These are phyloP conservation scores for Leptoxyphium fumago DNA, from an alignment of 2,329 filamentous ascomycete genomes.

Conservation along the genomic window DNA sequence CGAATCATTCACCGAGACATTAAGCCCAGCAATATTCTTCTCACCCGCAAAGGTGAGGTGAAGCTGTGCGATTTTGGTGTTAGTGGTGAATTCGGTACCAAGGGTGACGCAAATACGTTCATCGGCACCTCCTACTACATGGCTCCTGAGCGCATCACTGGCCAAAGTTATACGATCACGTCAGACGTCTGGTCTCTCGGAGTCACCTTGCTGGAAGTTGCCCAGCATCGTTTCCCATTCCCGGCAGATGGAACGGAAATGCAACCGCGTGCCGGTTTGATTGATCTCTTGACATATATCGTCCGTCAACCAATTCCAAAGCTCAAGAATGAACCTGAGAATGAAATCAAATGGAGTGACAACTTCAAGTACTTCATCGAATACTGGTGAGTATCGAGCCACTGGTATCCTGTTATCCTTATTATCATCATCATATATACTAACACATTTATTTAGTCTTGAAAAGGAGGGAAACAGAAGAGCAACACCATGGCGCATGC, in stretches of 20 bases:
- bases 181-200: conserved; percentile 97
- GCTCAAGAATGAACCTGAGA: conserved; percentile 69
- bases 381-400: conserved; percentile 63
- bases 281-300: conserved; percentile 93
- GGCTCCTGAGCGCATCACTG: conserved; percentile 95
- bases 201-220: conserved; percentile 96
- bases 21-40: conserved; percentile 91
- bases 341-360: conserved; percentile 84
- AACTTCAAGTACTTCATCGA: conserved; percentile 99
- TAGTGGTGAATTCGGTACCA: conserved; percentile 93
- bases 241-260: conserved; percentile 91
- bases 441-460: conserved; percentile 43
- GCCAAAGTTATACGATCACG: conserved; percentile 95
- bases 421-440: conserved; percentile 2
- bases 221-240: conserved; percentile 96
- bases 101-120: conserved; percentile 96
- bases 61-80: conserved; percentile 98
- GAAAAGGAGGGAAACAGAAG: conserved; percentile 82
- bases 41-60: conserved; percentile 83
- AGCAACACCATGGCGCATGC: conserved; percentile 95
- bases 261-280: conserved; percentile 81
- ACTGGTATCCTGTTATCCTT: not conserved
- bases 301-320: conserved; percentile 90
- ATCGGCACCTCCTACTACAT: conserved; percentile 99
- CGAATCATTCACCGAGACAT: conserved; percentile 99